These are phyloP conservation scores for Hyaloperonospora arabidopsidis DNA, from an alignment of 352 stramenopile species.

Conservation along the genomic window DNA sequence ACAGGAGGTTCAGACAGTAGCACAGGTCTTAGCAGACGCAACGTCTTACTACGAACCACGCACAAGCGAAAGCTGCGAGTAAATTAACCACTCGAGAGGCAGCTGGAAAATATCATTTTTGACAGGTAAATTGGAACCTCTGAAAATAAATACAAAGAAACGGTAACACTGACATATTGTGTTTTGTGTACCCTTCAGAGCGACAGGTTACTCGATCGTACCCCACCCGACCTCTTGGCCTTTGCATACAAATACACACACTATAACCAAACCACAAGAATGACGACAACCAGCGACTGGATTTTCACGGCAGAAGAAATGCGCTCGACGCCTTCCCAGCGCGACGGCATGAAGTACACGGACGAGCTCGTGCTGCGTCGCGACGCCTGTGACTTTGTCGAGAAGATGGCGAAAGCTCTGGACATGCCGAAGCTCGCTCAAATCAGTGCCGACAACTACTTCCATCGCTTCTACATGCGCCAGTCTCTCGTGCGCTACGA, in stretches of 20 bases:
- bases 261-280: neutral
- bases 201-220: constrained; percentile 3
- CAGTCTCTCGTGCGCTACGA: constrained; percentile 82
- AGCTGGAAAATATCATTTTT: constrained; percentile 12
- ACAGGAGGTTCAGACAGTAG: constrained; percentile 3
- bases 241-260: constrained; percentile 1
- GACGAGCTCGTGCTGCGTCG: constrained; percentile 66
- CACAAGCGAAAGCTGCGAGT: too few species aligned
- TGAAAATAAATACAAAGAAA: neutral
- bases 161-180: constrained; percentile 3
- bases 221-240: constrained; percentile 9
- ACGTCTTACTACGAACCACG: neutral
- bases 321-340: constrained; percentile 50
- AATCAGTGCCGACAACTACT: constrained; percentile 77
- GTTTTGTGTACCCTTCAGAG: constrained; percentile 3
- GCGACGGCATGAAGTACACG: constrained; percentile 66
- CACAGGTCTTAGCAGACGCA: constrained; percentile 1
- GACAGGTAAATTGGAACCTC: constrained; percentile 15
- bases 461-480: constrained; percentile 85
- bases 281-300: constrained; percentile 42
- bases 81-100: neutral
- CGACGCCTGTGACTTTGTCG: constrained; percentile 78
- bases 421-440: constrained; percentile 77
- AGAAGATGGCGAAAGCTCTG: constrained; percentile 75
- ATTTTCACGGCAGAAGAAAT: constrained; percentile 73